A percentile compares a stretch with the other conserved stretches of the same genome.
Evolutionary conservation across 2,329 filamentous ascomycete genomes (phyloP).

Genomic region (Hortaea sp.): DNA sequence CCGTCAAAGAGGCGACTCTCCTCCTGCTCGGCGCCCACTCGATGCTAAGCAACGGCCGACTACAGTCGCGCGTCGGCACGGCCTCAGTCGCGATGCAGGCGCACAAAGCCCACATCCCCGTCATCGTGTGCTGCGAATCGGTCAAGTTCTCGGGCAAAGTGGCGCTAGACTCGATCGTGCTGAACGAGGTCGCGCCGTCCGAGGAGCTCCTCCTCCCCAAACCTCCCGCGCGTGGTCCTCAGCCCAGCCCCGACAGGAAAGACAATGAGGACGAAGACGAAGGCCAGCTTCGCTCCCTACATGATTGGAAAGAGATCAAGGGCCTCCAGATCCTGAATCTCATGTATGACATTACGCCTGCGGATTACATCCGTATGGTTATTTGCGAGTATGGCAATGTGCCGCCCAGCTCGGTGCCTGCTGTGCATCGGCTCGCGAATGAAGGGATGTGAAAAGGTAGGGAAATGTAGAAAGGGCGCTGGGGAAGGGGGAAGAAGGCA

Average conservation of each 20-base stretch:
- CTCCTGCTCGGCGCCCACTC: constrained; percentile 82
- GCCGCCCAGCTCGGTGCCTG: constrained; percentile 75
- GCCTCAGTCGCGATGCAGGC: constrained; percentile 79
- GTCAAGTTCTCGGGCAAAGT: constrained; percentile 92
- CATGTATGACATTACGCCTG: constrained; percentile 85
- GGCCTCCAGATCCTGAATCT: constrained; percentile 59
- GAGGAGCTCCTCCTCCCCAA: constrained; percentile 44
- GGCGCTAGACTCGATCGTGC: constrained; percentile 81
- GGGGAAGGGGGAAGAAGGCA: too few species aligned
- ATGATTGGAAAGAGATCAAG: constrained; percentile 48
- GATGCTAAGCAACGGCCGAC: constrained; percentile 87
- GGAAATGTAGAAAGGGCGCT: not conserved
- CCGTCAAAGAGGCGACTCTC: constrained; percentile 60
- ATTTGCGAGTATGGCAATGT: constrained; percentile 85
- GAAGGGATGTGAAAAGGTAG: constrained; percentile 15
- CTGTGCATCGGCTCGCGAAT: constrained; percentile 47
- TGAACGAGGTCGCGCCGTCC: constrained; percentile 81
- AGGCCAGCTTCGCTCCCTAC: constrained; percentile 26
- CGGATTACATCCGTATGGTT: constrained; percentile 76
- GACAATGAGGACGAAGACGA: constrained; percentile 17
- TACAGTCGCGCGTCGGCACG: constrained; percentile 82
- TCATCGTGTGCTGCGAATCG: constrained; percentile 85
- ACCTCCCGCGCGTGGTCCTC: not conserved
- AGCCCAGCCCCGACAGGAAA: constrained; percentile 4
- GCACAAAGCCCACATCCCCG: constrained; percentile 62